Evolutionary conservation across 495 filamentous ascomycete species (phyloP), one percentile per base, ranked within the genome.

Genomic region (Pyronema domesticum): DNA sequence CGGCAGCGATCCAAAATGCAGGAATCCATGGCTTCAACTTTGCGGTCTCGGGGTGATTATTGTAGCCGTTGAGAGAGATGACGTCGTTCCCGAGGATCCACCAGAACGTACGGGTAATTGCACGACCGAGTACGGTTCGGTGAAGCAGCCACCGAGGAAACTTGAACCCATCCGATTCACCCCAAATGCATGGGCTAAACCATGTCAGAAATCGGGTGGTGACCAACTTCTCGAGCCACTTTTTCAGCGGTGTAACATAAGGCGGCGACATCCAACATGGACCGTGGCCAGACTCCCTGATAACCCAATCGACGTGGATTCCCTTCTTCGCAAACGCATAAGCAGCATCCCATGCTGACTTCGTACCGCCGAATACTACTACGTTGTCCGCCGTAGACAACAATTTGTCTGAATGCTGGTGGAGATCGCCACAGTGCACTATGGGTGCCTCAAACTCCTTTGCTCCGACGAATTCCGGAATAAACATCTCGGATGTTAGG

Each of bases 341-440:
- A 0, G 78, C 85, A 2, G 78, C 77, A 71, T 93, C 87, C 73
- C 77, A 87, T 0, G 76, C 83, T 3, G 80, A 84, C 64, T 93
- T 94, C 0, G 76, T 78, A 7, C 76, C 80, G 11, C 86, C 83
- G 46, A 86, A 73, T 1, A 93, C 73, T 0, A 76, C 74, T 3
- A 86, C 73, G 57, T 66, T 73, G 51, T 46, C 60, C 39, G 43
- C 61, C 14, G 55, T 58, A 14, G 67, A 53, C 14, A 75, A 57
- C 5, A 73, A 47, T 15, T 61, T 47, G 36, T 58, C 63, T 0
- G 59, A 64, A 17, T 67, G 57, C 17, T 62, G 47, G 1, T 70
- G 65, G 15, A 84, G 74, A 53, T 85, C 73, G 46, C 69, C 74
- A 36, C 70, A 74, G 61, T 88, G 84, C 56, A 86, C 76, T 6